phyloP scores from a whole-genome alignment of 2,329 filamentous ascomycete species.

The Stemphylium beticola region DNA sequence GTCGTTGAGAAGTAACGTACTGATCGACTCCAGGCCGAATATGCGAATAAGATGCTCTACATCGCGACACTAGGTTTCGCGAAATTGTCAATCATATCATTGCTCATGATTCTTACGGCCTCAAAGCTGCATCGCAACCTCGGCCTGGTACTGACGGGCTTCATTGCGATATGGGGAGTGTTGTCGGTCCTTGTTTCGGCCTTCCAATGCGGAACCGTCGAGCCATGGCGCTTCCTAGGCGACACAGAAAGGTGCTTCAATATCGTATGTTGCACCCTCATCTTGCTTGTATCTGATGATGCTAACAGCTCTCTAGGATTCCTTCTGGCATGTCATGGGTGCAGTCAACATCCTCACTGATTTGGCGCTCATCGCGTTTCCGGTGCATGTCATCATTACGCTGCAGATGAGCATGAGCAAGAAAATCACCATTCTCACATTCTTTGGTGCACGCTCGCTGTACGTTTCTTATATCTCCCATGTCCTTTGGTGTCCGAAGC shows the following conservation, averaged over 20 bases:
- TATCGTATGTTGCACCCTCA: constrained; percentile 25
- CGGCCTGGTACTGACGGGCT: constrained; percentile 30
- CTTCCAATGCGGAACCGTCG: constrained; percentile 39
- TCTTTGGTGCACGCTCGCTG: constrained; percentile 43
- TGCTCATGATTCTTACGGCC: constrained; percentile 44
- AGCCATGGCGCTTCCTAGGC: constrained; percentile 37
- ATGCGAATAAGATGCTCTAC: constrained; percentile 45
- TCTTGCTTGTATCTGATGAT: too few species aligned
- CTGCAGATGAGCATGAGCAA: constrained; percentile 45
- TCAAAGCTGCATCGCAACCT: constrained; percentile 38
- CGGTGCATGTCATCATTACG: constrained; percentile 42
- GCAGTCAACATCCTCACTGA: constrained; percentile 45
- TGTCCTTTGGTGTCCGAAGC: not conserved
- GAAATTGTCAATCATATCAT: constrained; percentile 45
- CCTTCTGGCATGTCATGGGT: constrained; percentile 41
- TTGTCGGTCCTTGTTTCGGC: constrained; percentile 36
- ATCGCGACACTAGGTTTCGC: constrained; percentile 43
- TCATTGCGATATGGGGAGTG: constrained; percentile 42
- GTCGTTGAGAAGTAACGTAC: too few species aligned
- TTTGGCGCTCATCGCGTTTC: constrained; percentile 41
- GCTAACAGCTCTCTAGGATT: constrained; percentile 16
- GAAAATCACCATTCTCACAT: constrained; percentile 43
- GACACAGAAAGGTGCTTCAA: constrained; percentile 25
- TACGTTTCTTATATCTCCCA: constrained; percentile 13
- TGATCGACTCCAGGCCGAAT: constrained; percentile 34